phyloP scores from a whole-genome alignment of 208 protist species.

The Acanthamoeba castellanii region DNA sequence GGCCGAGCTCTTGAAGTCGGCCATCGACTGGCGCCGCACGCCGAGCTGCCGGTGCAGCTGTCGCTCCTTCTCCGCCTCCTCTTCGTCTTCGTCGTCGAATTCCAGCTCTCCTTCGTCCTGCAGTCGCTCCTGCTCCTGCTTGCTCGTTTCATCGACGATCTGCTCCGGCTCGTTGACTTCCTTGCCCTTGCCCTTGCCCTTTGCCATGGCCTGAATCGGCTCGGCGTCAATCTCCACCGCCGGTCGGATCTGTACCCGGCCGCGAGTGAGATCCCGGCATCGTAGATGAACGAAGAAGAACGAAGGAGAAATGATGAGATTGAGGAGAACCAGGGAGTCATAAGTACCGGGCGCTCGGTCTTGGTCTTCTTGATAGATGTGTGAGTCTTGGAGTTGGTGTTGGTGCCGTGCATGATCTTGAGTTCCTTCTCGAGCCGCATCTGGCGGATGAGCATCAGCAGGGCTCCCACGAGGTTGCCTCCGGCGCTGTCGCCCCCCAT shows the following conservation, averaged over 20 bases:
- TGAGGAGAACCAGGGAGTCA: not conserved
- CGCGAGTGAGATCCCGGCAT: not conserved
- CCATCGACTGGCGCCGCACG: not conserved
- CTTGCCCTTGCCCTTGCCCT: not conserved
- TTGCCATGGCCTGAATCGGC: not conserved
- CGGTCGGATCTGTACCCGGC: not conserved
- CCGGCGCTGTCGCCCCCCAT: conserved; percentile 19
- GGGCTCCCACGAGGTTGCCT: not conserved
- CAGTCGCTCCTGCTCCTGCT: not conserved
- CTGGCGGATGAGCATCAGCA: conserved; percentile 2
- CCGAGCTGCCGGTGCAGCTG: not conserved
- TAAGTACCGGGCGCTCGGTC: not conserved
- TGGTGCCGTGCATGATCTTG: not conserved
- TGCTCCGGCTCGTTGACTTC: not conserved
- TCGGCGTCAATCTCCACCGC: not conserved
- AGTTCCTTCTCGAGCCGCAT: conserved; percentile 11
- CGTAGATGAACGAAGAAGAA: too few species aligned
- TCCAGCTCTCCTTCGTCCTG: not conserved
- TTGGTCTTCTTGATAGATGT: not conserved
- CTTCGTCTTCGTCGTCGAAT: not conserved
- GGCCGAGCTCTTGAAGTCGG: conserved; percentile 40
- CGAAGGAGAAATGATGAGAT: too few species aligned
- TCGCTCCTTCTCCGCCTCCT: not conserved
- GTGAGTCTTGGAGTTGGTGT: not conserved
- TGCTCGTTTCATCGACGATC: not conserved